A percentile compares a stretch with the other conserved stretches of the same genome.
phyloP scores from a whole-genome alignment of 129 eudicot species.

The Chrysanthemum makinoi region DNA sequence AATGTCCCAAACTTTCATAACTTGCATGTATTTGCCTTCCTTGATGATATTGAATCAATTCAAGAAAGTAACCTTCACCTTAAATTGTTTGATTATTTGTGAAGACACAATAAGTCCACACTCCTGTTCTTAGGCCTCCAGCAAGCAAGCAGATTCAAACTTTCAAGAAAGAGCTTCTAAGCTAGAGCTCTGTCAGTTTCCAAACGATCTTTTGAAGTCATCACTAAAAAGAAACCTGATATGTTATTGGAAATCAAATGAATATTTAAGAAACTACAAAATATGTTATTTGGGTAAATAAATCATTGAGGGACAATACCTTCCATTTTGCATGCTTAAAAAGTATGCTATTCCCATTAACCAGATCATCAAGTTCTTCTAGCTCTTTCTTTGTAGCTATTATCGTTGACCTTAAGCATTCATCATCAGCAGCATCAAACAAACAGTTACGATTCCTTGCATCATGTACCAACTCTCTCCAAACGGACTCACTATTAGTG shows the following conservation, averaged over 20 bases:
- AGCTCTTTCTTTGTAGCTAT: background rate
- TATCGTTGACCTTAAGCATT: background rate
- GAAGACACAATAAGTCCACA: background rate
- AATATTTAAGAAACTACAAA: background rate
- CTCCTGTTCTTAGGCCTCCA: background rate
- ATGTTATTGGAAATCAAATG: too few relatives aligned
- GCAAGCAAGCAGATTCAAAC: background rate
- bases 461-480: background rate
- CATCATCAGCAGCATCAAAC: background rate
- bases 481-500: background rate
- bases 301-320: background rate
- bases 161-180: too few relatives aligned
- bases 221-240: background rate
- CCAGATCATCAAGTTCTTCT: background rate
- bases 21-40: too few relatives aligned
- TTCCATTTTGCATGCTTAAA: background rate
- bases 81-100: background rate
- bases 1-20: too few relatives aligned
- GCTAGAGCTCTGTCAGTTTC: background rate
- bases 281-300: background rate
- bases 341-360: background rate
- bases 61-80: too few relatives aligned
- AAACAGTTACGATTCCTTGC: background rate
- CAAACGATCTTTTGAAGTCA: background rate
- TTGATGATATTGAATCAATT: too few relatives aligned